Conservation (phyloP, 495 filamentous ascomycete species). For the Aspergillus taichungensis region DNA sequence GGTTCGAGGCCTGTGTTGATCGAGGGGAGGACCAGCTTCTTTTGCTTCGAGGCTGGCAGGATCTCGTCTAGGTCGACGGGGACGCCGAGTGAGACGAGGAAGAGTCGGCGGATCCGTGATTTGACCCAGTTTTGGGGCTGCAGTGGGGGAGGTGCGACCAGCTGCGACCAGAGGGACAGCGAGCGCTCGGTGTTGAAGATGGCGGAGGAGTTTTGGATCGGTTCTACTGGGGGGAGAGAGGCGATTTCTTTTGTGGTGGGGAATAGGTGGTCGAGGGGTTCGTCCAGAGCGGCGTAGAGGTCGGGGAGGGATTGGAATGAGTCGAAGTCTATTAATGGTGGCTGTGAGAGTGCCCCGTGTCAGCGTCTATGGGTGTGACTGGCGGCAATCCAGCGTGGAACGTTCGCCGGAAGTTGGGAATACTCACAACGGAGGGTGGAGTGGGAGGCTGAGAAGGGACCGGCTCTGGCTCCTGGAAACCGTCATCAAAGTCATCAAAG, state of each 20-base stretch:
- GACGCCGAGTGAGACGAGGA: conserved; percentile 91
- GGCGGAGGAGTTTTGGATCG: conserved; percentile 35
- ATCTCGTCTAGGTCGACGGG: conserved; percentile 97
- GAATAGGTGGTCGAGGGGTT: conserved; percentile 47
- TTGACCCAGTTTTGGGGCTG: conserved; percentile 98
- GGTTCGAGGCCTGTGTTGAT: conserved; percentile 45
- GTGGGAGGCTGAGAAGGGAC: conserved; percentile 31
- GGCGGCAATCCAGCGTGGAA: neutral
- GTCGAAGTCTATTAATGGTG: conserved; percentile 70
- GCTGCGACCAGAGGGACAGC: conserved; percentile 90
- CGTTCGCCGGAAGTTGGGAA: too few species aligned
- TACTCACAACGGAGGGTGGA: conserved; percentile 43
- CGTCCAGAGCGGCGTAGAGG: conserved; percentile 33
- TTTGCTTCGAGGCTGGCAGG: conserved; percentile 90
- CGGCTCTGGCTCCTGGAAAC: conserved; percentile 52
- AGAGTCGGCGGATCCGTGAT: conserved; percentile 88
- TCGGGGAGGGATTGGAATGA: conserved; percentile 46
- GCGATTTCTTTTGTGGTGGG: conserved; percentile 37
- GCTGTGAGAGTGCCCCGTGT: conserved; percentile 19
- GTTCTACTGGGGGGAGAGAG: conserved; percentile 34
- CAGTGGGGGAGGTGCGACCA: conserved; percentile 86
- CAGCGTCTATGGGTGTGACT: neutral
- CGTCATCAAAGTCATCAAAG: conserved; percentile 90
- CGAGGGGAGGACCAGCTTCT: conserved; percentile 90
- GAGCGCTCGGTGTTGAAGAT: conserved; percentile 54